Evolutionary conservation across 2,329 filamentous ascomycete species (phyloP), one percentile per base, ranked within the genome.

Genomic region (Aplosporella prunicola): DNA sequence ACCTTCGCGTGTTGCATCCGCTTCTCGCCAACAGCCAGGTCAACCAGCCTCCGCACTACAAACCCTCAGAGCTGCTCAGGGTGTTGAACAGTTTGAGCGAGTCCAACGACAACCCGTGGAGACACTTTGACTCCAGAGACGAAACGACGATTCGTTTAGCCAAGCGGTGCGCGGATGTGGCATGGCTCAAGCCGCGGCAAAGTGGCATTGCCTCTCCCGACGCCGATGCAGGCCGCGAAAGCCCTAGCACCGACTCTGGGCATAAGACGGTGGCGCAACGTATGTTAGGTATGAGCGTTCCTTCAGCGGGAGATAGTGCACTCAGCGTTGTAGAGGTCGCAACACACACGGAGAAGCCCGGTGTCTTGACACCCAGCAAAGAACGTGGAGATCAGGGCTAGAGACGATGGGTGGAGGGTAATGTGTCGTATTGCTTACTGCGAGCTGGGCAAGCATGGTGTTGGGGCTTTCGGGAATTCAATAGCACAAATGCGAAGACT

Each of bases 1-100:
- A 98, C 56, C 72, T 98, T 5, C 80, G 91, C 20, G 91, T 98
- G 4, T 67, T 98, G 9, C 87, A 93, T 53, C 91, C 91, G 0
- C 70, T 98, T 16, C 69, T 98, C 15, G 82, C 84, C 24, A 85
- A 98, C 56, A 95, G 89, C 2, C 91, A 96, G 58, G 75, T 98
- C 28, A 82, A 76, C 51, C 73, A 84, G 36, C 80, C 88, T 2
- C 86, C 85, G 1, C 79, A 94, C 56, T 96, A 98, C 69, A 98
- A 96, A 58, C 77, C 79, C 20, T 76, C 88, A 27, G 89, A 96
- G 55, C 75, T 98, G 26, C 64, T 81, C 25, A 80, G 77, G 43
- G 71, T 94, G 16, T 69, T 98, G 11, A 71, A 71, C 35, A 74
- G 93, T 10, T 71, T 96, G 3, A 44, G 52, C 27, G 71, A 72